phyloP scores from a whole-genome alignment of 2,329 filamentous ascomycete genomes.

The Alternaria infectoria region DNA sequence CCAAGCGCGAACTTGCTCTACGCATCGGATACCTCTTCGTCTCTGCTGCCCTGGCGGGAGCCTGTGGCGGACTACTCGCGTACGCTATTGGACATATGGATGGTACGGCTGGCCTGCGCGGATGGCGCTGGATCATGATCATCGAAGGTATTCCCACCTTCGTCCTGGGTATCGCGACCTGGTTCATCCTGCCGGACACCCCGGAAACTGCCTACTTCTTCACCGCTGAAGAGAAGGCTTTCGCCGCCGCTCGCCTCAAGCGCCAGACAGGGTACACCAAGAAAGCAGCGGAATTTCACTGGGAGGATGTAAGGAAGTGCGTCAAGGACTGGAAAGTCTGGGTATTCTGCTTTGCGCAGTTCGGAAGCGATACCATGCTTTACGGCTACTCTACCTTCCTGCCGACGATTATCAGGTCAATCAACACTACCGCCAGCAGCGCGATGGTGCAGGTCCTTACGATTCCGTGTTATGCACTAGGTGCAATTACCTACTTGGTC shows the following conservation, averaged over 20 bases:
- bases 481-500: slow-evolving; percentile 71
- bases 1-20: slow-evolving; percentile 72
- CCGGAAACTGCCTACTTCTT: slow-evolving; percentile 70
- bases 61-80: slow-evolving; percentile 73
- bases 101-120: slow-evolving; percentile 66
- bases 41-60: slow-evolving; percentile 72
- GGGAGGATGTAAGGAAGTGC: slow-evolving; percentile 68
- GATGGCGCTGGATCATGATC: slow-evolving; percentile 77
- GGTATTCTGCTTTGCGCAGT: slow-evolving; percentile 72
- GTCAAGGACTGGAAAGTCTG: slow-evolving; percentile 79
- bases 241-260: slow-evolving; percentile 60
- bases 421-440: slow-evolving; percentile 66
- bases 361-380: slow-evolving; percentile 76
- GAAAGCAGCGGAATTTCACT: slow-evolving; percentile 62
- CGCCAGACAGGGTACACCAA: slow-evolving; percentile 57
- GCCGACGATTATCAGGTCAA: slow-evolving; percentile 76
- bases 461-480: slow-evolving; percentile 77
- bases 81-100: slow-evolving; percentile 78
- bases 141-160: slow-evolving; percentile 64
- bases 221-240: slow-evolving; percentile 62
- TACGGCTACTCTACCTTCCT: slow-evolving; percentile 81
- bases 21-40: slow-evolving; percentile 77
- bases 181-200: slow-evolving; percentile 68
- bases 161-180: slow-evolving; percentile 61
- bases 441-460: slow-evolving; percentile 77